These are phyloP conservation scores for Talaromyces sp. DNA, from an alignment of 2,329 filamentous ascomycete species.

Conservation along the genomic window DNA sequence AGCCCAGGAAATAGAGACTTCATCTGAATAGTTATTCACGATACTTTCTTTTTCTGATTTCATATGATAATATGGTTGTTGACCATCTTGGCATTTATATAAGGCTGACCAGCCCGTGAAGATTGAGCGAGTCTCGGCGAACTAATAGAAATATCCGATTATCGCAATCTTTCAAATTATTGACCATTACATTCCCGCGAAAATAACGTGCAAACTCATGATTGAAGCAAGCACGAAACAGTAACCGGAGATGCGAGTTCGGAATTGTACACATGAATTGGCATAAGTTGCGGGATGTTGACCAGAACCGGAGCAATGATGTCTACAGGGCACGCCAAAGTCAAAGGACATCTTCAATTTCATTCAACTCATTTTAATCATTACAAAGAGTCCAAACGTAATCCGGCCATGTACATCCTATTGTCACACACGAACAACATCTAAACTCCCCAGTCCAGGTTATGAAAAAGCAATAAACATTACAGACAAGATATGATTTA, in stretches of 20 bases:
- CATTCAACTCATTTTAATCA: slow-evolving; percentile 11
- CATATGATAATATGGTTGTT: background rate
- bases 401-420: slow-evolving; percentile 8
- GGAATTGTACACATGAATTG: background rate
- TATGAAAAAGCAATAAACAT: background rate
- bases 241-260: background rate
- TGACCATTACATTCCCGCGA: background rate
- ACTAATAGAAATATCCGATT: background rate
- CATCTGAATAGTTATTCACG: background rate
- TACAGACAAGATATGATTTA: background rate
- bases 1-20: background rate
- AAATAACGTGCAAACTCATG: too few species aligned
- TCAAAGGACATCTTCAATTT: background rate
- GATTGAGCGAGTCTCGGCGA: slow-evolving; percentile 5
- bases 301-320: background rate
- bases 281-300: background rate
- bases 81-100: background rate
- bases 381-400: slow-evolving; percentile 4
- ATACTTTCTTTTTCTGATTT: background rate
- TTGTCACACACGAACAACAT: slow-evolving; percentile 8
- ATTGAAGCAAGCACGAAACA: background rate
- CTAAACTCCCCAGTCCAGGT: background rate
- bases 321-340: too few species aligned
- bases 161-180: background rate
- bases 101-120: background rate